Base-by-base conservation (phyloP, 371 early-diverging fungal species). In the Mortierella sp. region DNA sequence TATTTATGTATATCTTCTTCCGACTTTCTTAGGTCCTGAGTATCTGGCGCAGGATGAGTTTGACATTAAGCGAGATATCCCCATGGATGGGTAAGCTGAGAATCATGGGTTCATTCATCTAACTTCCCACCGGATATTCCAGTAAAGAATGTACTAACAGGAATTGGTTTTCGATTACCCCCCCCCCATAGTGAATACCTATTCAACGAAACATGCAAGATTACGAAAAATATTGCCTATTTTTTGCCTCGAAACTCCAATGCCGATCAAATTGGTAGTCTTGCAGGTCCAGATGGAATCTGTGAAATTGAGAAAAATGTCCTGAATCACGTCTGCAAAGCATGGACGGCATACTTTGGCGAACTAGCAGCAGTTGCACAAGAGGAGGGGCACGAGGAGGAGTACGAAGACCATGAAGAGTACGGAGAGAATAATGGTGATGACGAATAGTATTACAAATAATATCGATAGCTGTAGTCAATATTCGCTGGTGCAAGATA, bases 211-310 rank as follows among this genome's bases (percentile, higher is more conserved):
- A 91, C 95, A 8, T 77, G 84, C 9, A 70, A 84, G 52, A 91
- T 97, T 30, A 90, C 96, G 0, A 85, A 80, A 2, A 94, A 96
- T 62, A 89, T 97, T 58, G 93, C 90, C 5, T 94, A 93, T 74
- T 98, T 91, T 86, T 80, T 97, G 71, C 97, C 98, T 11, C 88
- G 94, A 24, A 96, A 95, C 83, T 89, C 92, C 51, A 88, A 95
- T 68, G 76, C 84, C 2, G 71, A 88, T 2, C 89, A 94, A 83
- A 87, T 94, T 30, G 76, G 81, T 11, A 64, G 68, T 0, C 71
- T 79, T 24, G 74, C 68, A 24, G 78, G 67, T 45, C 55, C 68
- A 1, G 73, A 62, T 22, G 62, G 66, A 8, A 54, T 8, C 16
- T 80, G 81, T 32, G 81, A 80, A 58, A 75, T 80, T 30, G 75